phyloP scores from a whole-genome alignment of 441 rosid species.

The Codiaeum variegatum region DNA sequence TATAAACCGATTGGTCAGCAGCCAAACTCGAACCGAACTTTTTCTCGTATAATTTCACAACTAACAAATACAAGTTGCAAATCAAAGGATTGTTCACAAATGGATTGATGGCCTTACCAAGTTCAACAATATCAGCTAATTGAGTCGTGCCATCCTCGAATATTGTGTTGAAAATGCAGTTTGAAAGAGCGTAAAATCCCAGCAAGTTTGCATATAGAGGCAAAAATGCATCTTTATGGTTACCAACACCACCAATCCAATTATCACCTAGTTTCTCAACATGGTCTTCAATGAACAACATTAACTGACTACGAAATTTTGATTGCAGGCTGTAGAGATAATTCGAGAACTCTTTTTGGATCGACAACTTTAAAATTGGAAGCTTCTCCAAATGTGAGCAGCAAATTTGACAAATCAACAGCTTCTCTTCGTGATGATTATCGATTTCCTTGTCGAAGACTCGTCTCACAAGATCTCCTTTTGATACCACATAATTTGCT shows the following conservation, averaged over 20 bases:
- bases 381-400: conserved; percentile 71
- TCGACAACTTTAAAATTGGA: conserved; percentile 29
- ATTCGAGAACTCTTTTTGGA: conserved; percentile 23
- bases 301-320: conserved; percentile 50
- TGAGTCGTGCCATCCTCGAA: conserved; percentile 28
- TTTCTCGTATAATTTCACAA: conserved; percentile 48
- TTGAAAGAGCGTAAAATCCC: conserved; percentile 66
- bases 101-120: conserved; percentile 50
- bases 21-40: conserved; percentile 20
- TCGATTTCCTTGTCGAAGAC: conserved; percentile 96
- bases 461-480: conserved; percentile 70
- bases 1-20: conserved; percentile 25
- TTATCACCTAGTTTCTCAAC: conserved; percentile 35
- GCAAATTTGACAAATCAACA: conserved; percentile 73
- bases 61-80: conserved; percentile 51
- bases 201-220: conserved; percentile 80
- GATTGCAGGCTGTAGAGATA: conserved; percentile 55
- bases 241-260: conserved; percentile 83
- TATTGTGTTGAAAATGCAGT: conserved; percentile 43
- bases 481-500: conserved; percentile 41
- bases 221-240: conserved; percentile 88
- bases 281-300: conserved; percentile 48
- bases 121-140: conserved; percentile 40
- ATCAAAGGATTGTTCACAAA: conserved; percentile 73
- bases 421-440: conserved; percentile 94